phyloP scores from a whole-genome alignment of 2,329 filamentous ascomycete species.

The Fusarium nelsonii region DNA sequence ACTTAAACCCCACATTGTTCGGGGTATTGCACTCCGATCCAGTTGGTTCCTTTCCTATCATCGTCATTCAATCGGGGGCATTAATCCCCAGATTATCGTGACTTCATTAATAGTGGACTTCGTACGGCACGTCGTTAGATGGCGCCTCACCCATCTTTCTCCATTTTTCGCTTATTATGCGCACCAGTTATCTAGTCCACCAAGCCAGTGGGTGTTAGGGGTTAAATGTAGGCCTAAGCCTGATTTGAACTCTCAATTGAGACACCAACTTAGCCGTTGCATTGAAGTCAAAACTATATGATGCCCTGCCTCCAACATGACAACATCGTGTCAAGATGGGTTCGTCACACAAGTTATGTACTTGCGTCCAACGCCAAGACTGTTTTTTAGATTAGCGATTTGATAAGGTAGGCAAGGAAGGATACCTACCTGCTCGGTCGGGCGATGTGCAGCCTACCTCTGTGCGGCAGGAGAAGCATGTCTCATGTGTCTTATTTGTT shows the following conservation, averaged over 20 bases:
- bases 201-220: not conserved
- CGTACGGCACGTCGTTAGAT: too few relatives aligned
- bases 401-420: too few relatives aligned
- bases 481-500: not conserved
- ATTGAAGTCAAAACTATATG: not conserved
- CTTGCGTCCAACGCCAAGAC: too few relatives aligned
- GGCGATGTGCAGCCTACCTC: not conserved
- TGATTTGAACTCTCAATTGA: not conserved
- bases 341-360: not conserved
- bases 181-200: conserved; percentile 9
- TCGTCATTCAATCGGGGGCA: not conserved
- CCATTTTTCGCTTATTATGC: conserved; percentile 9
- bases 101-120: not conserved
- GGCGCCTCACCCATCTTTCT: not conserved
- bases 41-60: not conserved
- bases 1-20: conserved; percentile 23
- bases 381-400: too few relatives aligned
- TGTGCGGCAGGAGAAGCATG: not conserved
- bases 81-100: not conserved
- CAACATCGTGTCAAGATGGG: not conserved
- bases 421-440: too few relatives aligned
- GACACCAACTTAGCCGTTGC: not conserved
- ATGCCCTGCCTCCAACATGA: not conserved
- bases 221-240: not conserved
- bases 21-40: conserved; percentile 19